Percentiles rank a stretch among this genome's conserved stretches.
Evolutionary conservation across 1,139 yeast genomes (phyloP).

Genomic region (Debaryomyces fabryi): DNA sequence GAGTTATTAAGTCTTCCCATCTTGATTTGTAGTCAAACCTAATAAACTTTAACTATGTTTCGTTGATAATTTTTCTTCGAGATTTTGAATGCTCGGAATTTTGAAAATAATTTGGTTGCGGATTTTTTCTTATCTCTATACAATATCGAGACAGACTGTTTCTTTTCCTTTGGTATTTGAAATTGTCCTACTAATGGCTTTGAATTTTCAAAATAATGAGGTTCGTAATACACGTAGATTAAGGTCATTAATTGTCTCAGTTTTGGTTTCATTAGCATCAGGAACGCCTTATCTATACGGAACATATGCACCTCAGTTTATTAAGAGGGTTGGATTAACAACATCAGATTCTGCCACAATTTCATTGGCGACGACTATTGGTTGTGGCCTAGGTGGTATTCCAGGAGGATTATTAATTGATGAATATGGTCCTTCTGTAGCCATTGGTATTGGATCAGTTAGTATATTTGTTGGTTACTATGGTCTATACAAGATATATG

Average conservation of each 20-base stretch:
- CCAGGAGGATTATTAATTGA: conserved; percentile 72
- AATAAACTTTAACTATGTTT: not conserved
- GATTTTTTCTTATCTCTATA: not conserved
- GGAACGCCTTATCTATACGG: conserved; percentile 79
- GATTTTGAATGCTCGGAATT: not conserved
- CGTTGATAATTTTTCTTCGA: not conserved
- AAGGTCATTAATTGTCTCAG: conserved; percentile 14
- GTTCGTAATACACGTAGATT: conserved; percentile 14
- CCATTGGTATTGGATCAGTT: conserved; percentile 58
- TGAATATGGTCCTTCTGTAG: conserved; percentile 53
- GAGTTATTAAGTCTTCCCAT: conserved; percentile 45
- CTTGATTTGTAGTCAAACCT: not conserved
- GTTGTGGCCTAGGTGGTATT: conserved; percentile 68
- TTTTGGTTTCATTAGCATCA: conserved; percentile 47
- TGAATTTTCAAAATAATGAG: not conserved
- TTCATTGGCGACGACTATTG: conserved; percentile 62
- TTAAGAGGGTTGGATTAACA: conserved; percentile 56
- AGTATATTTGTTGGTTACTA: conserved; percentile 47
- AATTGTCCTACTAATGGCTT: not conserved
- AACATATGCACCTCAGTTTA: conserved; percentile 70
- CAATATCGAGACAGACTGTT: not conserved
- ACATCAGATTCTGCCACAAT: conserved; percentile 65
- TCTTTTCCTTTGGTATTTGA: not conserved
- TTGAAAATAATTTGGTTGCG: not conserved
- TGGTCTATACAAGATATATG: conserved; percentile 36